Conservation (phyloP, 2,329 filamentous ascomycete species). For the Ambrosiella xylebori region DNA sequence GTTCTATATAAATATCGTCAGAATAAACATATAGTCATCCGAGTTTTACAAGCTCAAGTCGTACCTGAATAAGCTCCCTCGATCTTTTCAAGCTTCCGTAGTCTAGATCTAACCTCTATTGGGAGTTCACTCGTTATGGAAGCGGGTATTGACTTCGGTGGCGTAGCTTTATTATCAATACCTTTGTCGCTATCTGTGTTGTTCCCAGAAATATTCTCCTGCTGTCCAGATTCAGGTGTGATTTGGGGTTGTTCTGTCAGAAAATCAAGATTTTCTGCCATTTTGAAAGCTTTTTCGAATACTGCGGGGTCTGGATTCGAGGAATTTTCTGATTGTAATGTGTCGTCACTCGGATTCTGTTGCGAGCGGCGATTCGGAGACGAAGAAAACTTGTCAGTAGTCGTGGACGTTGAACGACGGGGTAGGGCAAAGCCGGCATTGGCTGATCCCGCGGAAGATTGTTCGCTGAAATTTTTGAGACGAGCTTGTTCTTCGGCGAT, state of each 20-base stretch:
- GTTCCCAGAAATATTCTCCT: conserved; percentile 9
- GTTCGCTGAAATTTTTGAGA: conserved; percentile 38
- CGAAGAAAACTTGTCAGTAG: conserved; percentile 12
- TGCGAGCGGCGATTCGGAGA: conserved; percentile 20
- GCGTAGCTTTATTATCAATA: too few species aligned
- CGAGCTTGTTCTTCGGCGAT: conserved; percentile 86
- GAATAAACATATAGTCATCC: neutral
- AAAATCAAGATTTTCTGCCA: conserved; percentile 31
- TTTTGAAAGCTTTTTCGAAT: conserved; percentile 70
- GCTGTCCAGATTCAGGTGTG: neutral
- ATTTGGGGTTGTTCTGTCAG: neutral
- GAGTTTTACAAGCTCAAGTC: conserved; percentile 11
- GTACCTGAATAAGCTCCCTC: conserved; percentile 73
- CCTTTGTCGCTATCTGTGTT: too few species aligned
- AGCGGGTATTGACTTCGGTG: conserved; percentile 13
- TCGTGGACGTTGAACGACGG: conserved; percentile 20
- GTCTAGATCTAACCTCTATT: conserved; percentile 53
- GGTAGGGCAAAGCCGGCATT: conserved; percentile 22
- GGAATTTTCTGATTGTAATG: conserved; percentile 21
- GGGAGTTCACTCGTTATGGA: conserved; percentile 37
- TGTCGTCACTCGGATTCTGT: conserved; percentile 14
- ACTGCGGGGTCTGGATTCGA: conserved; percentile 64
- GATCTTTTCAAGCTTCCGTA: conserved; percentile 78
- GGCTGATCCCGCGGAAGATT: conserved; percentile 23
- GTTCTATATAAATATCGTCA: conserved; percentile 34